Evolutionary conservation across 179 eudicot species (phyloP).

Genomic region (Beta lomatogona): DNA sequence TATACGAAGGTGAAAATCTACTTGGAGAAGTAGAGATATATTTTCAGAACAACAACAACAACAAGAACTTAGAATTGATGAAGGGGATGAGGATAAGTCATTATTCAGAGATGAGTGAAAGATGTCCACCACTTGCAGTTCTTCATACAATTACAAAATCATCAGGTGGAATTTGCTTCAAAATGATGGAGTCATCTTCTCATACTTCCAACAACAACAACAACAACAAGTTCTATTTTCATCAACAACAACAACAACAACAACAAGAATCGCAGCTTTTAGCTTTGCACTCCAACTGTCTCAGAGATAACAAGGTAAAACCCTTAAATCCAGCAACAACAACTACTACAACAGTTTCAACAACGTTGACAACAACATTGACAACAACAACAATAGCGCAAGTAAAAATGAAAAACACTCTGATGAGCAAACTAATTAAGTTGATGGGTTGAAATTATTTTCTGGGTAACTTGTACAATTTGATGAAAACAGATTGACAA

Average conservation of each 20-base stretch:
- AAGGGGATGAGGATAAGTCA: conserved; percentile 67
- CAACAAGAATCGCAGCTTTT: conserved; percentile 61
- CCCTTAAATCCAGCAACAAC: conserved; percentile 19
- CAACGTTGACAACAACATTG: no score
- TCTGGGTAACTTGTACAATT: no score
- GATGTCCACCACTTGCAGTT: conserved; percentile 95
- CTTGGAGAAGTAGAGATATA: conserved; percentile 80
- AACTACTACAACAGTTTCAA: neutral
- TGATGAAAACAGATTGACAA: no score
- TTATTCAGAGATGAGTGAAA: conserved; percentile 71
- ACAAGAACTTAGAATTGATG: conserved; percentile 26
- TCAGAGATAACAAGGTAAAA: conserved; percentile 95
- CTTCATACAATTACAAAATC: conserved; percentile 58
- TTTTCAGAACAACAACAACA: conserved; percentile 40
- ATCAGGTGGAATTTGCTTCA: conserved; percentile 62
- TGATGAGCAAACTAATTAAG: no score
- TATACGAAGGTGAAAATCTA: conserved; percentile 71
- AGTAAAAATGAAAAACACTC: no score
- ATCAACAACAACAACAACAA: conserved; percentile 23
- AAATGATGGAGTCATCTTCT: conserved; percentile 70
- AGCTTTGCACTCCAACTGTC: conserved; percentile 78
- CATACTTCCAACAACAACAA: conserved; percentile 19
- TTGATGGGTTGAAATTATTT: no score
- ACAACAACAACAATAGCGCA: neutral
- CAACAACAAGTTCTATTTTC: no score